Evolutionary conservation across 2,329 filamentous ascomycete species (phyloP).

Genomic region (Microdochium trichocladiopsis): DNA sequence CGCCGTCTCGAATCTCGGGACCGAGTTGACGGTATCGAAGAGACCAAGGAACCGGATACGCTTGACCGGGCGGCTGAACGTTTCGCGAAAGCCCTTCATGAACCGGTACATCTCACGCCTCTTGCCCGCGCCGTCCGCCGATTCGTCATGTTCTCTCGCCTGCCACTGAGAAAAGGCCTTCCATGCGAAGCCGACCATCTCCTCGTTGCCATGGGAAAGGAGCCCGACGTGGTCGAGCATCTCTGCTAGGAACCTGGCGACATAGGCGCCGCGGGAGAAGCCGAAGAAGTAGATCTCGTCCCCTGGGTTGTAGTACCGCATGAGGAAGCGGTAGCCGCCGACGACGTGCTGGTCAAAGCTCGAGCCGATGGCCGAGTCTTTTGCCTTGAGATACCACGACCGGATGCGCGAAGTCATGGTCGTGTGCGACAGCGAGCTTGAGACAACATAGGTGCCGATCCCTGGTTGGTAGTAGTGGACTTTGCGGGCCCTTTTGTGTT

Average conservation of each 20-base stretch:
- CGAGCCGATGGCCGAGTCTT: conserved; percentile 73
- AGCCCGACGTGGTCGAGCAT: conserved; percentile 82
- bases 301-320: conserved; percentile 61
- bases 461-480: conserved; percentile 60
- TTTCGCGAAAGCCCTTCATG: conserved; percentile 75
- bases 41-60: conserved; percentile 71
- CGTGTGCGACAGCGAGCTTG: conserved; percentile 50
- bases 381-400: conserved; percentile 65
- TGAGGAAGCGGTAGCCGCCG: conserved; percentile 72
- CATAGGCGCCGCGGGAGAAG: conserved; percentile 67
- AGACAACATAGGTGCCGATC: conserved; percentile 67
- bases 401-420: conserved; percentile 47
- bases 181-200: conserved; percentile 80
- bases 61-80: conserved; percentile 68
- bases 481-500: conserved; percentile 7
- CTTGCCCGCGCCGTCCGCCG: conserved; percentile 36
- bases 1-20: conserved; percentile 66
- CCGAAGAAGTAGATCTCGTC: conserved; percentile 68
- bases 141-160: conserved; percentile 38
- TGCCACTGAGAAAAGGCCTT: conserved; percentile 74
- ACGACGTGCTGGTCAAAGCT: conserved; percentile 81
- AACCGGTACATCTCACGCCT: conserved; percentile 62
- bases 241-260: conserved; percentile 69
- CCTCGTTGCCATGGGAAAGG: conserved; percentile 74
- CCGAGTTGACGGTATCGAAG: conserved; percentile 78